Conservation (phyloP, 805 yeast species). For the Kodamaea kaohsiungensis region DNA sequence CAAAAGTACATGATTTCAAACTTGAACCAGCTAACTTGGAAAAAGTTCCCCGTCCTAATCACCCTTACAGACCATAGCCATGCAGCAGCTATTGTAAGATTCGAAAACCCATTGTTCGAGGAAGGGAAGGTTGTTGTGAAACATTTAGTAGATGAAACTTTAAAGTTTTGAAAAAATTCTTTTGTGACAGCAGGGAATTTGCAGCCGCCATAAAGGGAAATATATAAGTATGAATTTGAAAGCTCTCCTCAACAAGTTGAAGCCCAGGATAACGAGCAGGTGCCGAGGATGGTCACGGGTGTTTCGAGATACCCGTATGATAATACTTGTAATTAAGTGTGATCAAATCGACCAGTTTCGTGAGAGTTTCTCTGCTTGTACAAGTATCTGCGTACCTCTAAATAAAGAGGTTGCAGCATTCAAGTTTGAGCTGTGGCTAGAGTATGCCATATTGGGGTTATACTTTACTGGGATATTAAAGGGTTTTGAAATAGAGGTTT, state of each 20-base stretch:
- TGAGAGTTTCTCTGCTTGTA: not conserved
- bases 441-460: not conserved
- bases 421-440: constrained; percentile 3
- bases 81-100: constrained; percentile 77
- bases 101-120: constrained; percentile 47
- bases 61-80: constrained; percentile 68
- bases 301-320: not conserved
- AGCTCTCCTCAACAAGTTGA: constrained; percentile 13
- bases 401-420: not conserved
- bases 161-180: constrained; percentile 12
- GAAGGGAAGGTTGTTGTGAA: constrained; percentile 71
- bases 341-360: not conserved
- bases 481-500: not conserved
- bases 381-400: not conserved
- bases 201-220: not conserved
- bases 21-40: constrained; percentile 65
- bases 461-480: not conserved
- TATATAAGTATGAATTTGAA: not conserved
- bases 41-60: constrained; percentile 69
- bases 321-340: not conserved
- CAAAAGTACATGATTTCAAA: constrained; percentile 56
- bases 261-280: not conserved
- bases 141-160: constrained; percentile 56
- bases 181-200: not conserved
- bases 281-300: not conserved